Percentiles rank a stretch among this genome's conserved stretches.
phyloP scores from a whole-genome alignment of 2,329 filamentous ascomycete genomes.

The Coniochaeta pulveracea region DNA sequence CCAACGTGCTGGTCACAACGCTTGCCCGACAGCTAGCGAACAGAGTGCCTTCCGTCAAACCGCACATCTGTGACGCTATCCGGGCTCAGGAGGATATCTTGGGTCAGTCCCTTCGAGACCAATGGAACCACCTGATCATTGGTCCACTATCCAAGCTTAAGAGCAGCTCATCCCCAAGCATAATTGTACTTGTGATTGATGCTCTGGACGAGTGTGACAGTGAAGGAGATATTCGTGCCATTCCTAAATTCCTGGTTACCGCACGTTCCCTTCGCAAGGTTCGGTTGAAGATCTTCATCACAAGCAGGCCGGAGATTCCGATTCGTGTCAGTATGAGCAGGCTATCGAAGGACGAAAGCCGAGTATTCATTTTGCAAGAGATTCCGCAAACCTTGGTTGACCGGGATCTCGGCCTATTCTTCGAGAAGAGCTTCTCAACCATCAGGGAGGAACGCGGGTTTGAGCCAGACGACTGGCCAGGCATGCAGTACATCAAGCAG shows the following conservation, averaged over 20 bases:
- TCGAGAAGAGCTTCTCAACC: conserved; percentile 17
- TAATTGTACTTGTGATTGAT: conserved; percentile 18
- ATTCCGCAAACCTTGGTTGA: conserved; percentile 17
- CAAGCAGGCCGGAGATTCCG: conserved; percentile 27
- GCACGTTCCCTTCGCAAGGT: conserved; percentile 7
- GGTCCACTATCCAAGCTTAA: conserved; percentile 16
- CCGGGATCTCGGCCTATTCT: conserved; percentile 23
- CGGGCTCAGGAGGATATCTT: conserved; percentile 14
- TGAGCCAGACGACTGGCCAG: neutral
- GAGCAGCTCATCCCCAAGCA: neutral
- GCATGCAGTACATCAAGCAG: neutral
- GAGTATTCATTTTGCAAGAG: conserved; percentile 23
- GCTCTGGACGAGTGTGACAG: conserved; percentile 23
- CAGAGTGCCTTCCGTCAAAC: conserved; percentile 16
- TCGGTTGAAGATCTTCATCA: conserved; percentile 24
- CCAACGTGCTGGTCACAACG: conserved; percentile 25
- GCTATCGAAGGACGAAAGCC: conserved; percentile 16
- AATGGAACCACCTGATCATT: conserved; percentile 28
- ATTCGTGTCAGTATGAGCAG: conserved; percentile 23
- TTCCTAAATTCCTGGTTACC: conserved; percentile 18
- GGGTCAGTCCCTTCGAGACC: conserved; percentile 17
- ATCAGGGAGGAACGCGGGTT: conserved; percentile 13
- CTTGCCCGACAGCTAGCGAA: conserved; percentile 22
- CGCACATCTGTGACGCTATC: conserved; percentile 17
- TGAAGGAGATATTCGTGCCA: conserved; percentile 16